A percentile compares a stretch with the other conserved stretches of the same genome.
phyloP scores from a whole-genome alignment of 108 stramenopile genomes.

The Hondaea fermentalgiana region DNA sequence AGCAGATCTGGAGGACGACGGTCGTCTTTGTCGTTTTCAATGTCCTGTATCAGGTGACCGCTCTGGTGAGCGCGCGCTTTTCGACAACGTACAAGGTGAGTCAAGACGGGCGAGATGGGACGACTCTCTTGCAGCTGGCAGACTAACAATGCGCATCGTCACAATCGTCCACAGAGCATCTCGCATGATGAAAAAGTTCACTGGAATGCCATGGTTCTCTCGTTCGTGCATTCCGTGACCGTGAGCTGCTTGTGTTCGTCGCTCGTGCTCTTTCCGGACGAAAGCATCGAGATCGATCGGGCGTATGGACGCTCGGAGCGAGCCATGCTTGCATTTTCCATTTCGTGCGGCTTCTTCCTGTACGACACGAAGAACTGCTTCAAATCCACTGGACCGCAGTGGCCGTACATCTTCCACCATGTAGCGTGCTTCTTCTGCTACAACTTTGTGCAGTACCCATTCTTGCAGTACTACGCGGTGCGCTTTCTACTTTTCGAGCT shows the following conservation, averaged over 20 bases:
- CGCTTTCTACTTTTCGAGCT: constrained; percentile 3
- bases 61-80: not conserved
- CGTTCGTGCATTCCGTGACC: not conserved
- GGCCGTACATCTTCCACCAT: not conserved
- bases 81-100: not conserved
- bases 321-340: not conserved
- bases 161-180: not conserved
- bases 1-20: not conserved
- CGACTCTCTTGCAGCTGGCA: not conserved
- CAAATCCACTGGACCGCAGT: not conserved
- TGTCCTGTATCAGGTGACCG: not conserved
- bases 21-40: not conserved
- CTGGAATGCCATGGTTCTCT: not conserved
- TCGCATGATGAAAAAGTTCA: not conserved
- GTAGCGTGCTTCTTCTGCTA: not conserved
- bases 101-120: not conserved
- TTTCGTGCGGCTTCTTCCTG: not conserved
- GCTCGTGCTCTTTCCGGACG: constrained; percentile 2
- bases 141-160: not conserved
- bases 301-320: not conserved
- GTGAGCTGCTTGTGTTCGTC: not conserved
- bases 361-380: not conserved
- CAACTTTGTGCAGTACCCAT: not conserved
- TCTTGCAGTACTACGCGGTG: not conserved
- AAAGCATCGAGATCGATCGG: not conserved